Evolutionary conservation across 345 rosid genomes (phyloP).

Genomic region (Linum lewisii): DNA sequence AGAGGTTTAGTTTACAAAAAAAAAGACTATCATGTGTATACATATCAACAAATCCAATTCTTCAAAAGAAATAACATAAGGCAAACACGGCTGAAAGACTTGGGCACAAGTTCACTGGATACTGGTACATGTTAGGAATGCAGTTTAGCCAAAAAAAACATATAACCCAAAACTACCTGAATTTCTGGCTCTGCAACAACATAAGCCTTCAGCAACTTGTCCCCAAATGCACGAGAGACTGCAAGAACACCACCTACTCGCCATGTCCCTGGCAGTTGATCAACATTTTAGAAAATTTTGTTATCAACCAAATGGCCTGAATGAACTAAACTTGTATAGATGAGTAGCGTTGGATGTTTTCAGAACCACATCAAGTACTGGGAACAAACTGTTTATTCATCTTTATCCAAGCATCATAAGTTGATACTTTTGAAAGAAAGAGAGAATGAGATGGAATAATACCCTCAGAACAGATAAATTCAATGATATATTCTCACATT

Average conservation of each 20-base stretch:
- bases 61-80: background rate
- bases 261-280: constrained; percentile 33
- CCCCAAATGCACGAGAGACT: constrained; percentile 62
- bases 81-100: background rate
- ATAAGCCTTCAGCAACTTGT: constrained; percentile 43
- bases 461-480: no score
- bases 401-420: background rate
- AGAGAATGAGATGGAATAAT: background rate
- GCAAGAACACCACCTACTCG: constrained; percentile 44
- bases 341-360: no score
- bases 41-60: background rate
- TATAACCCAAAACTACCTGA: constrained; percentile 25
- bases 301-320: background rate
- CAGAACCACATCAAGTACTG: no score
- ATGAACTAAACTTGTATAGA: no score
- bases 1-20: background rate
- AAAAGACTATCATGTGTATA: background rate
- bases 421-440: background rate
- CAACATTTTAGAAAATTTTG: constrained; percentile 4
- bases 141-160: no score
- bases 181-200: constrained; percentile 68
- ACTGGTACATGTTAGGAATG: no score
- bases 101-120: background rate
- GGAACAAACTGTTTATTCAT: no score
- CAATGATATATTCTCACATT: no score